Base-by-base conservation (phyloP, 805 yeast species). In the Metschnikowia gelsemii region DNA sequence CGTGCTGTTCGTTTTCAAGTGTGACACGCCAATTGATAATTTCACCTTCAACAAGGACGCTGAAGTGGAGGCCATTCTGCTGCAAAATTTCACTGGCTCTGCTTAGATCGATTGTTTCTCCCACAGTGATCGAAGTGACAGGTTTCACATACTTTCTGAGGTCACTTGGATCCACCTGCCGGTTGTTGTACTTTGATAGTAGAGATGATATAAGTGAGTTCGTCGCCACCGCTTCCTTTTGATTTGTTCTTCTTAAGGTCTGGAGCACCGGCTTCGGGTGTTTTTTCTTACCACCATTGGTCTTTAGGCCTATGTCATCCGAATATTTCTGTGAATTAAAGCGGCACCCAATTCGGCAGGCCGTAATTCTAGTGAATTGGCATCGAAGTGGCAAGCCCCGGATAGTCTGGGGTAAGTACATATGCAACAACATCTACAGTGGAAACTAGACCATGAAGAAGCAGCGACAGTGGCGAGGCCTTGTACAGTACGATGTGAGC, bases 71-170 rank as follows among this genome's bases (percentile, higher is more conserved):
- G 12, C 51, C 51, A 25, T 68, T 63, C 22, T 60, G 46, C 23
- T 64, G 55, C 4, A 58, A 51, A 5, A 66, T 59, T 3, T 65
- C 59, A n/a, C 68, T 50, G 2, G 76, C 77, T 36, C 61, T 61
- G 0, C 64, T 61, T 32, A 89, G 66, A 55, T 87, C 80, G 48
- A 87, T 87, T 5, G 68, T 57, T 51, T 89, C 96, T 47, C 89
- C 82, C 0, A 81, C 72, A 1, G 95, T 84, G 3, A 82, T 74
- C 1, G 90, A 76, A 0, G 87, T 81, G 41, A 87, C 86, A 0
- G 84, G 76, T 16, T 55, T 51, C 18, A 65, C 51, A 45, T 59
- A 55, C 34, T 55, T 54, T 22, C 54, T 61, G 32, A 63, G 49
- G 23, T 61, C 58, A 9, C 52, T 44, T 12, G 54, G 51, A 9